phyloP scores from a whole-genome alignment of 2,329 filamentous ascomycete genomes.

The Hirsutella rhossiliensis region DNA sequence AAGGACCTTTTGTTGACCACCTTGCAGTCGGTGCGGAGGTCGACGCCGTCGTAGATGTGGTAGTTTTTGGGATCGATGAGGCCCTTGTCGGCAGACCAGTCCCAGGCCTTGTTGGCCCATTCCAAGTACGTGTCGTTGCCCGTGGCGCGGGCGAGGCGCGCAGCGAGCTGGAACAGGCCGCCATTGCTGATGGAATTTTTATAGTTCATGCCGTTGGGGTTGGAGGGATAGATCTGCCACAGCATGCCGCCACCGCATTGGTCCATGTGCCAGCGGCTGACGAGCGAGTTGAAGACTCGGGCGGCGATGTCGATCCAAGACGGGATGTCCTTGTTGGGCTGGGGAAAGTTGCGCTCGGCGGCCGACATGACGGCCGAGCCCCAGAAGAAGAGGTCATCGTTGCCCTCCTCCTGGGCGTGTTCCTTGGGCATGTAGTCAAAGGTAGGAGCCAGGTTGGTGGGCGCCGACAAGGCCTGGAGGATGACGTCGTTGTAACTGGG shows the following conservation, averaged over 20 bases:
- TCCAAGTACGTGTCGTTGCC: constrained; percentile 52
- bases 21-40: constrained; percentile 39
- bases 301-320: constrained; percentile 55
- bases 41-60: constrained; percentile 52
- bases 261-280: constrained; percentile 54
- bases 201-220: constrained; percentile 65
- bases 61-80: constrained; percentile 40
- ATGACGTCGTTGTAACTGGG: constrained; percentile 47
- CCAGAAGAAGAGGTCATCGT: constrained; percentile 70
- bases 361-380: constrained; percentile 55
- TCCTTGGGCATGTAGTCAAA: constrained; percentile 47
- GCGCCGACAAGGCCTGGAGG: constrained; percentile 45
- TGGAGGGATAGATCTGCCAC: constrained; percentile 72
- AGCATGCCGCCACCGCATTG: constrained; percentile 60
- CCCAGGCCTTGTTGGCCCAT: constrained; percentile 55
- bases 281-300: constrained; percentile 63
- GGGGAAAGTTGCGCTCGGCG: constrained; percentile 55
- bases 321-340: constrained; percentile 42
- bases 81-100: constrained; percentile 47
- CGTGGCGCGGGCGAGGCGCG: constrained; percentile 59
- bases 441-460: constrained; percentile 39
- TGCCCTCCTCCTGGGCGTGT: constrained; percentile 51
- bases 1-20: constrained; percentile 43
- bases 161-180: constrained; percentile 70
- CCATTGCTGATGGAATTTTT: constrained; percentile 76